Percentiles rank a stretch among this genome's conserved stretches.
phyloP scores from a whole-genome alignment of 2,329 filamentous ascomycete genomes.

The Exophiala viscosa region DNA sequence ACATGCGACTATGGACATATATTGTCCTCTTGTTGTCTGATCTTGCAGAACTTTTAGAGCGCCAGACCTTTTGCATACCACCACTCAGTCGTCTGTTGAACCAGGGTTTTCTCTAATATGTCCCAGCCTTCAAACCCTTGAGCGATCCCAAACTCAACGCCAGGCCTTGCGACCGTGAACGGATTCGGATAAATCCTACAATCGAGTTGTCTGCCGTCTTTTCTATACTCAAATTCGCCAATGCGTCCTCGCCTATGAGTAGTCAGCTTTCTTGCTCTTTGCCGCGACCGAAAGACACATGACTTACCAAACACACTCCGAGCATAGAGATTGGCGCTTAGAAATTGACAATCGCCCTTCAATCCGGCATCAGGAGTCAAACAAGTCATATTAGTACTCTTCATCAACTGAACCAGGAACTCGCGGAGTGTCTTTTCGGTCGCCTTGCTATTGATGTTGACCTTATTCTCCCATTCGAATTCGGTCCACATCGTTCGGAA shows the following conservation, averaged over 20 bases:
- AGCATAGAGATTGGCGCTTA: conserved; percentile 95
- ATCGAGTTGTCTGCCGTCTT: conserved; percentile 95
- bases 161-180: conserved; percentile 91
- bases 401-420: conserved; percentile 93
- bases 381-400: conserved; percentile 97
- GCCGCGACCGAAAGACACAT: too few species aligned
- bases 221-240: conserved; percentile 96
- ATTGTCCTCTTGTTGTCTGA: too few species aligned
- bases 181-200: conserved; percentile 95
- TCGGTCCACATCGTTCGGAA: conserved; percentile 99
- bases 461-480: conserved; percentile 99
- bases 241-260: conserved; percentile 84
- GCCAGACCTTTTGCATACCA: too few species aligned
- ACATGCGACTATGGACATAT: not conserved
- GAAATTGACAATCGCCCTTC: conserved; percentile 95
- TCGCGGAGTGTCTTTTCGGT: conserved; percentile 77
- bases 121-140: conserved; percentile 80
- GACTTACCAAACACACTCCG: conserved; percentile 94
- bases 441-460: conserved; percentile 94
- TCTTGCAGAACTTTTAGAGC: too few species aligned
- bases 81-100: too few species aligned
- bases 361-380: conserved; percentile 92
- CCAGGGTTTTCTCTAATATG: conserved; percentile 18
- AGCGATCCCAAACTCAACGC: conserved; percentile 89
- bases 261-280: not conserved